phyloP scores from a whole-genome alignment of 1,284 basidiomycete genomes.

The Ceratobasidium sp. region DNA sequence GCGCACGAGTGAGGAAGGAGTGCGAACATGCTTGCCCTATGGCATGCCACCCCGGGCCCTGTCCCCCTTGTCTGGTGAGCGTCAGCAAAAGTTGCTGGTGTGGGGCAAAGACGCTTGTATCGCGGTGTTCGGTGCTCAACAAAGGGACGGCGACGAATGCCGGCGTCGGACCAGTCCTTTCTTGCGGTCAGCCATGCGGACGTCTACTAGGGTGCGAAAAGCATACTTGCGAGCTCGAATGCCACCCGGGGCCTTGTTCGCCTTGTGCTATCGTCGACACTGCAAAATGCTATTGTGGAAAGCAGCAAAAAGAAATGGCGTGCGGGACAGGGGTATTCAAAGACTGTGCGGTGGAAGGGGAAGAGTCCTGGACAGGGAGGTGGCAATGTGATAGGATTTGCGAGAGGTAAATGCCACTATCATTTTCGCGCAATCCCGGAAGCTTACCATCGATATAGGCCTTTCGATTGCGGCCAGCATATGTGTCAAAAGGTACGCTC shows the following conservation, averaged over 20 bases:
- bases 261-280: slow-evolving; percentile 70
- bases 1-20: slow-evolving; percentile 70
- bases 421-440: slow-evolving; percentile 1
- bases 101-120: slow-evolving; percentile 69
- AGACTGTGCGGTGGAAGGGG: slow-evolving; percentile 39
- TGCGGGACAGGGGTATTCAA: slow-evolving; percentile 72
- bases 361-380: slow-evolving; percentile 72
- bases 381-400: slow-evolving; percentile 77
- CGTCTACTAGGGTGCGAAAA: slow-evolving; percentile 72
- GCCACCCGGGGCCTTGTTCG: slow-evolving; percentile 80
- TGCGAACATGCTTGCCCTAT: slow-evolving; percentile 80
- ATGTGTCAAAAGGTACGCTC: slow-evolving; percentile 68
- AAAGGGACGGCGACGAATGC: slow-evolving; percentile 55
- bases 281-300: slow-evolving; percentile 83
- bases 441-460: slow-evolving; percentile 58
- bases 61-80: slow-evolving; percentile 75
- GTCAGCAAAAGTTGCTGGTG: slow-evolving; percentile 75
- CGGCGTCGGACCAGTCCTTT: slow-evolving; percentile 59
- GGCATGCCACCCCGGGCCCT: slow-evolving; percentile 80
- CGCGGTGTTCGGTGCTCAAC: slow-evolving; percentile 71
- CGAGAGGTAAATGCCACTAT: slow-evolving; percentile 62
- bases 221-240: slow-evolving; percentile 72
- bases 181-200: slow-evolving; percentile 77
- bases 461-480: slow-evolving; percentile 83
- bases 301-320: slow-evolving; percentile 67